These are phyloP conservation scores for Sphaerostilbella broomeana DNA, from an alignment of 2,329 filamentous ascomycete genomes.

Conservation along the genomic window DNA sequence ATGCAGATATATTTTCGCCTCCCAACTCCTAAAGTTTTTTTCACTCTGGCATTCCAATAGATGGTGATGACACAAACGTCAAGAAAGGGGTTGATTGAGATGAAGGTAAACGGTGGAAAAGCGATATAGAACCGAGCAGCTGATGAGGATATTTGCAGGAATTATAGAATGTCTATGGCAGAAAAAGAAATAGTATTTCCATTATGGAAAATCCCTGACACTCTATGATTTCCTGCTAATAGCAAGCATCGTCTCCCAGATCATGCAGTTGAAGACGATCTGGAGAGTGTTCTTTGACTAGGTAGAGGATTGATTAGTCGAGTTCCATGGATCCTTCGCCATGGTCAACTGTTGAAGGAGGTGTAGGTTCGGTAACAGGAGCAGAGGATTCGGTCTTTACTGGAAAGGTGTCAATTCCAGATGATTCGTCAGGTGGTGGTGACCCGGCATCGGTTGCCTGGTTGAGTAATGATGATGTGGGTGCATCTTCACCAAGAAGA, in stretches of 20 bases:
- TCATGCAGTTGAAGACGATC: too few species aligned
- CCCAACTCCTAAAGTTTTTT: too few species aligned
- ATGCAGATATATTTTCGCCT: too few species aligned
- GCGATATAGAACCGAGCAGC: background rate
- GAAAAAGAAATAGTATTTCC: conserved; percentile 1
- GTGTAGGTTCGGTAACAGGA: conserved; percentile 33
- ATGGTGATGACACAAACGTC: background rate
- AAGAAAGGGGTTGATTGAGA: background rate
- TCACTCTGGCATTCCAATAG: too few species aligned
- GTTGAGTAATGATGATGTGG: conserved; percentile 16
- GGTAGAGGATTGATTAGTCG: conserved; percentile 29
- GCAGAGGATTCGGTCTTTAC: conserved; percentile 26
- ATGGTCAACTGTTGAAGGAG: conserved; percentile 34
- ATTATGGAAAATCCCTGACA: conserved; percentile 10
- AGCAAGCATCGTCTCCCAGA: too few species aligned
- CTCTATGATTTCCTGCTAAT: too few species aligned
- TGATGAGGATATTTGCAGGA: background rate
- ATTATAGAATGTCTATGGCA: background rate
- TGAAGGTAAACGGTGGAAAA: background rate
- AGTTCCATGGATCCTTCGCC: conserved; percentile 35
- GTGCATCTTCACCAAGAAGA: conserved; percentile 30
- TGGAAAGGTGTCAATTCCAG: conserved; percentile 14
- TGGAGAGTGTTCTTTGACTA: too few species aligned
- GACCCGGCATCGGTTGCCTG: conserved; percentile 19
- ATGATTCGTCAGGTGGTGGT: conserved; percentile 22